Evolutionary conservation across 2,329 filamentous ascomycete genomes (phyloP).

Genomic region (Penicillium janthinellum): DNA sequence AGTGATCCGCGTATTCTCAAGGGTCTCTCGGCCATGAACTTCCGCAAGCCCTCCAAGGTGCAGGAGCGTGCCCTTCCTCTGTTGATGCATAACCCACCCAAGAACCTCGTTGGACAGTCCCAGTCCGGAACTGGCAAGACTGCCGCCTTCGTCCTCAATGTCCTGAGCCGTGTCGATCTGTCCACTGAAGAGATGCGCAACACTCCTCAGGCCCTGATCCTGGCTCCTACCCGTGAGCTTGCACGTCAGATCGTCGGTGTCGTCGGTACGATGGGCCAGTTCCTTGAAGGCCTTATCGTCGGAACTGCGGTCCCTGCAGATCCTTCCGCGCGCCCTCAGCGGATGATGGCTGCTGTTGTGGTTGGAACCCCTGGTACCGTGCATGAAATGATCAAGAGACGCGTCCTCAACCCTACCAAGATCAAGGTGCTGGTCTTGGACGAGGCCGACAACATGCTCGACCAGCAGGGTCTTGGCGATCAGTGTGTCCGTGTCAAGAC

Average conservation of each 20-base stretch:
- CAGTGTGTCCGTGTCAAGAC: slow-evolving; percentile 88
- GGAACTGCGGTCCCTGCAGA: slow-evolving; percentile 81
- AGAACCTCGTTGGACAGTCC: slow-evolving; percentile 97
- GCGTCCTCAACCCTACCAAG: slow-evolving; percentile 69
- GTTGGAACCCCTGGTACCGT: slow-evolving; percentile 94
- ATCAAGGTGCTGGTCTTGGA: slow-evolving; percentile 88
- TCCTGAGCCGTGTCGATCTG: slow-evolving; percentile 83
- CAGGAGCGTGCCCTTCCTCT: slow-evolving; percentile 93
- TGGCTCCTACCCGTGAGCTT: slow-evolving; percentile 87
- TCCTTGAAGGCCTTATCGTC: slow-evolving; percentile 73
- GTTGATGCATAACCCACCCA: slow-evolving; percentile 80
- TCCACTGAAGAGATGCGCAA: slow-evolving; percentile 57
- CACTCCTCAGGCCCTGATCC: slow-evolving; percentile 77
- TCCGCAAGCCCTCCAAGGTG: slow-evolving; percentile 95
- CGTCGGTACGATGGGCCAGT: slow-evolving; percentile 78
- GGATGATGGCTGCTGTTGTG: slow-evolving; percentile 74
- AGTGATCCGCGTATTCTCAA: slow-evolving; percentile 68
- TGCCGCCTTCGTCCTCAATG: slow-evolving; percentile 90
- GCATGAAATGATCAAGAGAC: slow-evolving; percentile 78
- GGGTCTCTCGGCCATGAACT: slow-evolving; percentile 78
- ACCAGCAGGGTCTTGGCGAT: slow-evolving; percentile 91
- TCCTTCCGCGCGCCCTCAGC: slow-evolving; percentile 66
- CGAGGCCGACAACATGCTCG: slow-evolving; percentile 98
- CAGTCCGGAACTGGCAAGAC: slow-evolving; percentile 99
- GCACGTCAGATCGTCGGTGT: slow-evolving; percentile 92